phyloP scores from a whole-genome alignment of 1,139 yeast genomes.

The Candida buenavistaensis region DNA sequence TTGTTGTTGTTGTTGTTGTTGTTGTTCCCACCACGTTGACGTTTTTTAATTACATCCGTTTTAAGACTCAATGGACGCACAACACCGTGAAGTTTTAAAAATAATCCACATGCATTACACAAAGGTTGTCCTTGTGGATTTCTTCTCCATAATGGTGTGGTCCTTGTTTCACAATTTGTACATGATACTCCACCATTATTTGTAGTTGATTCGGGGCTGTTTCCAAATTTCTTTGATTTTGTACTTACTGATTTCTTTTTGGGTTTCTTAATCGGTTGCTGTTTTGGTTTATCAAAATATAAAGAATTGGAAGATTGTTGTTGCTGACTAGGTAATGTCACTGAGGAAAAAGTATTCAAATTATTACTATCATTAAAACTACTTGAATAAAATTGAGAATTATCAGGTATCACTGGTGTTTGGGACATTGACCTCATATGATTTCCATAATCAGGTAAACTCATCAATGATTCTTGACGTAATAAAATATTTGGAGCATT shows the following conservation, averaged over 20 bases:
- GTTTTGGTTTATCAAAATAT: conserved; percentile 10
- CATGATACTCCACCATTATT: conserved; percentile 25
- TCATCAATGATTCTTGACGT: conserved; percentile 26
- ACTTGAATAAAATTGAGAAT: conserved; percentile 2
- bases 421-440: conserved; percentile 8
- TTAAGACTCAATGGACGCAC: conserved; percentile 65
- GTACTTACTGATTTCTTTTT: conserved; percentile 4
- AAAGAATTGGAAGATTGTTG: conserved; percentile 7
- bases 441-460: conserved; percentile 23
- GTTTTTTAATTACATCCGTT: conserved; percentile 86
- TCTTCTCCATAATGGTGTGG: conserved; percentile 62
- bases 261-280: conserved; percentile 2
- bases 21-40: conserved; percentile 26
- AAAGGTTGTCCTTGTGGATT: conserved; percentile 55
- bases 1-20: conserved; percentile 1
- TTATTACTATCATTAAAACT: conserved; percentile 5
- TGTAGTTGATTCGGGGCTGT: background rate
- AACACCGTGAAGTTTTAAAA: conserved; percentile 57
- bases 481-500: conserved; percentile 18
- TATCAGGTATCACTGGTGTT: conserved; percentile 4
- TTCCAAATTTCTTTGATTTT: background rate
- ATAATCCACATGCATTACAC: conserved; percentile 63
- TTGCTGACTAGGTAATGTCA: conserved; percentile 14
- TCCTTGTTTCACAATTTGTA: conserved; percentile 55
- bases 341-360: conserved; percentile 1